phyloP scores from a whole-genome alignment of 345 rosid genomes.

The Boechera divaricarpa region DNA sequence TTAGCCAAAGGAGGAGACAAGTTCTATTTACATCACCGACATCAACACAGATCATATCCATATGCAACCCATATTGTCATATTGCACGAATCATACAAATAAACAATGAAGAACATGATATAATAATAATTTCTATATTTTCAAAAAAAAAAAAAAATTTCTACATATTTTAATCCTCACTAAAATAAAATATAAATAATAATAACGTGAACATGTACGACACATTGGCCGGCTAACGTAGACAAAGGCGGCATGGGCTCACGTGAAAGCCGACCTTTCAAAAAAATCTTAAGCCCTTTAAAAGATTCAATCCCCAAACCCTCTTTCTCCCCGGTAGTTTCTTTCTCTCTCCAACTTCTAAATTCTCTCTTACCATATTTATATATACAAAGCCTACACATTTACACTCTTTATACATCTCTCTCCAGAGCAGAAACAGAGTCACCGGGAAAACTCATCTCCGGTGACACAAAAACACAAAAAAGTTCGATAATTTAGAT shows the following conservation, averaged over 20 bases:
- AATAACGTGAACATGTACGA: conserved; percentile 43
- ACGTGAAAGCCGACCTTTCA: conserved; percentile 44
- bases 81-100: conserved; percentile 9
- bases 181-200: no score
- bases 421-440: conserved; percentile 32
- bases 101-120: conserved; percentile 25
- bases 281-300: conserved; percentile 29
- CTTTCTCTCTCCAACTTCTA: conserved; percentile 2
- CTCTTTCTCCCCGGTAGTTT: neutral
- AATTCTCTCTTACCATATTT: conserved; percentile 10
- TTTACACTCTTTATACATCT: conserved; percentile 12
- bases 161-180: neutral
- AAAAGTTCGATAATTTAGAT: neutral
- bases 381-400: conserved; percentile 13
- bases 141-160: neutral
- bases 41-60: conserved; percentile 19
- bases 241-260: conserved; percentile 46
- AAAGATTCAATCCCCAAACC: conserved; percentile 18
- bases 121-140: conserved; percentile 6
- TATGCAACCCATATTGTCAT: conserved; percentile 39
- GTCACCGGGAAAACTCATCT: conserved; percentile 33
- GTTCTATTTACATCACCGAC: conserved; percentile 40
- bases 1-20: conserved; percentile 18
- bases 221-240: conserved; percentile 40
- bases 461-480: conserved; percentile 16